Evolutionary conservation across 1,284 basidiomycete species (phyloP).

Genomic region (Trichosporon sp.): DNA sequence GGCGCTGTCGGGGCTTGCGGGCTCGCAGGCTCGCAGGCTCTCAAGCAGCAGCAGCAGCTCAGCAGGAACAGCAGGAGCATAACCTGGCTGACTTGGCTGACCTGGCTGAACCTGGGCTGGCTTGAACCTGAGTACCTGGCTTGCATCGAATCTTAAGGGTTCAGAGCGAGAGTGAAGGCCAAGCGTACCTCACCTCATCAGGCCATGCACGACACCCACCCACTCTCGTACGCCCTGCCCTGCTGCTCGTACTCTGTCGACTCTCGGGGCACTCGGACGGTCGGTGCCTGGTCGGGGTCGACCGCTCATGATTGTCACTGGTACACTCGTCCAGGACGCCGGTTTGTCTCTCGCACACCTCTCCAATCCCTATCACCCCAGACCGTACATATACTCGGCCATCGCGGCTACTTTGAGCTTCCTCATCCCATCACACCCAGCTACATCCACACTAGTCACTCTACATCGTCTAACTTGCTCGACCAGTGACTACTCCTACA

Average conservation of each 20-base stretch:
- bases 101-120: not conserved
- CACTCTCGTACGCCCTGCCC: too few species aligned
- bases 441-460: not conserved
- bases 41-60: too few species aligned
- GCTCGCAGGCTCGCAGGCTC: not conserved
- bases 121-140: not conserved
- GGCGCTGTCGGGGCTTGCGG: not conserved
- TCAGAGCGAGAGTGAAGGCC: not conserved
- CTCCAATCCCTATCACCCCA: not conserved
- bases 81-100: not conserved
- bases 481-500: not conserved
- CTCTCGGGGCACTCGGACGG: conserved; percentile 1
- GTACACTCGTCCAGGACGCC: not conserved
- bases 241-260: too few species aligned
- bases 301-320: conserved; percentile 3
- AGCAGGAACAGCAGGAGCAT: too few species aligned
- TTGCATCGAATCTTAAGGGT: not conserved
- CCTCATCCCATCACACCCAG: not conserved
- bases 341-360: not conserved
- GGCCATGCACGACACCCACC: too few species aligned
- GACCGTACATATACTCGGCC: not conserved
- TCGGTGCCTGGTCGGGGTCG: conserved; percentile 2
- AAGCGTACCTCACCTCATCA: not conserved
- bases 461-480: too few species aligned
- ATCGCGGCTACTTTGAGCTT: not conserved